Evolutionary conservation across 805 yeast species (phyloP), one percentile per base, ranked within the genome.

Genomic region (Teunomyces kruisii): DNA sequence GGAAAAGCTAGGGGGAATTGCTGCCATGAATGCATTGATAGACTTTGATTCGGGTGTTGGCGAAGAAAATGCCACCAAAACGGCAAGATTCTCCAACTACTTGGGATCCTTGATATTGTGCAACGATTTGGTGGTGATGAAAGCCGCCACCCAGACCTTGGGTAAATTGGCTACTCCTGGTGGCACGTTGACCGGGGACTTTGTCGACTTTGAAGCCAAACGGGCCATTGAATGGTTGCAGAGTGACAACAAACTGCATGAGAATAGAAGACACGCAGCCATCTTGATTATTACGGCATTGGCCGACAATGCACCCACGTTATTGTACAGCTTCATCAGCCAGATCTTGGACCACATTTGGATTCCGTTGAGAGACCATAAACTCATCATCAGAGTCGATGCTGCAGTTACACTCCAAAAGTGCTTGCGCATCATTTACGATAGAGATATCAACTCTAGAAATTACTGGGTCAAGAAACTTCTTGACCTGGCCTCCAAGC

Each of bases 121-220:
- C 0, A 85, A 80, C 51, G 97, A 94, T 57, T 73, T 84, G 13
- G 88, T 81, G 31, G 92, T 90, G 28, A 88, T 92, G 91, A 80
- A 81, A 48, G 78, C 83, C 28, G 97, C 98, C 2, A 90, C 96
- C 0, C 77, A 77, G 43, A 88, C 96, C 0, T 72, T 94, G 51
- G 99, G 98, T 9, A 86, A 85, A 57, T 72, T 92, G 52, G 96
- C 97, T 0, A 80, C 83, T 5, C 92, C 96, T 0, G 96, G 96
- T 22, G 94, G 96, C 0, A 82, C 95, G 1, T 67, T 90, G 43
- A 88, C 96, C 0, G 90, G 95, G 0, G 97, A 90, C 41, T 86
- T 92, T 62, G 97, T 94, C 22, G 97, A 92, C 50, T 86, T 81
- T 55, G 97, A 92, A 62, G 94, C 94, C 7, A 88, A 86, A 58